Evolutionary conservation across 805 yeast species (phyloP).

Genomic region (Kuraishia capsulata): DNA sequence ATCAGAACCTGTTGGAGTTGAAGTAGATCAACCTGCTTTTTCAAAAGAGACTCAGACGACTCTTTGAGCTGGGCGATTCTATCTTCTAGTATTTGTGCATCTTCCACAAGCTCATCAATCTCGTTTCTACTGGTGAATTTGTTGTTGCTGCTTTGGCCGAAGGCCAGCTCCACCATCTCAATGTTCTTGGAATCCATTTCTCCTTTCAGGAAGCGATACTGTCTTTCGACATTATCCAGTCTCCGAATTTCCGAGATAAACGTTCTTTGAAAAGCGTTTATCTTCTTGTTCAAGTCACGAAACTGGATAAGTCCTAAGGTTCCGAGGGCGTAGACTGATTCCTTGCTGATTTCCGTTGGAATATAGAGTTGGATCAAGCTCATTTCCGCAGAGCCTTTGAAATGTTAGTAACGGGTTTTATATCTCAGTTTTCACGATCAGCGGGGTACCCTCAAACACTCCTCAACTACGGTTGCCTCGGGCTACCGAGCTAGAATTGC

Average conservation of each 20-base stretch:
- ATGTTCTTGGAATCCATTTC: conserved; percentile 37
- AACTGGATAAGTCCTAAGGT: conserved; percentile 81
- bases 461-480: background rate
- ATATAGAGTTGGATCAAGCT: conserved; percentile 84
- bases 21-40: conserved; percentile 52
- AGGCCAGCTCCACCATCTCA: background rate
- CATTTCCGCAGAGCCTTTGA: conserved; percentile 94
- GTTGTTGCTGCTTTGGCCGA: background rate
- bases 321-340: conserved; percentile 76
- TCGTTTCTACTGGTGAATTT: background rate
- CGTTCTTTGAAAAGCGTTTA: conserved; percentile 80
- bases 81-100: conserved; percentile 60
- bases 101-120: conserved; percentile 62
- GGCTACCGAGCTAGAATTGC: background rate
- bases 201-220: conserved; percentile 46
- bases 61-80: conserved; percentile 64
- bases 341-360: conserved; percentile 84
- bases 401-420: conserved; percentile 1
- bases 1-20: conserved; percentile 62
- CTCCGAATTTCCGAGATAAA: conserved; percentile 83
- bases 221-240: conserved; percentile 81
- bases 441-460: background rate
- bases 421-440: too few species aligned
- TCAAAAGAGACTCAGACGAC: conserved; percentile 55
- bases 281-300: conserved; percentile 75